Conservation (phyloP, 352 stramenopile genomes). For the Phytophthora pluvialis region DNA sequence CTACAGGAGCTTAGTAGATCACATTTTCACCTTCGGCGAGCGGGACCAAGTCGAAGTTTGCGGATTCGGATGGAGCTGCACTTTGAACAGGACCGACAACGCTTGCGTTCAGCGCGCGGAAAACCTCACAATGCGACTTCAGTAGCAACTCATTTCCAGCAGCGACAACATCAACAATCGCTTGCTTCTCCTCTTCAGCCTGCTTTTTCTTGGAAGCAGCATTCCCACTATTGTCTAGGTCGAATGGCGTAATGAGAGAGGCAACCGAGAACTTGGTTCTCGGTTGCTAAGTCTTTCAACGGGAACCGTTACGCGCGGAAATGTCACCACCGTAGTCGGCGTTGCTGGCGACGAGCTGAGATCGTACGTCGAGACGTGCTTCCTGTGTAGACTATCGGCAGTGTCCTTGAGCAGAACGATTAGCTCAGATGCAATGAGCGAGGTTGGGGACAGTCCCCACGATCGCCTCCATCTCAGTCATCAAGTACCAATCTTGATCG, state of each 20-base stretch:
- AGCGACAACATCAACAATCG: not conserved
- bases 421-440: slow-evolving; percentile 11
- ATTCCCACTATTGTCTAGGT: not conserved
- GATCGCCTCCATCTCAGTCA: slow-evolving; percentile 14
- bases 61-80: too few species aligned
- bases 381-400: not conserved
- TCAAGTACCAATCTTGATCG: not conserved
- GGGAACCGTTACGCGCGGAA: not conserved
- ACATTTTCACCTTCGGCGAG: too few species aligned
- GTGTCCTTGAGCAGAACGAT: slow-evolving; percentile 11
- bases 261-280: not conserved
- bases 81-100: too few species aligned
- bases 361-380: not conserved
- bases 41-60: too few species aligned
- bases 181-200: not conserved
- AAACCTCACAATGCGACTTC: too few species aligned
- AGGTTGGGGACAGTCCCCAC: slow-evolving; percentile 6
- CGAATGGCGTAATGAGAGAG: not conserved
- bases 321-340: not conserved
- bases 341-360: not conserved
- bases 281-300: not conserved
- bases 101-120: too few species aligned
- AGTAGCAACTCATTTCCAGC: too few species aligned
- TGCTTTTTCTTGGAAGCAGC: too few species aligned
- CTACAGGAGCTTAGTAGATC: too few species aligned